phyloP scores from a whole-genome alignment of 306 rosid genomes.

The Lotus japonicus region DNA sequence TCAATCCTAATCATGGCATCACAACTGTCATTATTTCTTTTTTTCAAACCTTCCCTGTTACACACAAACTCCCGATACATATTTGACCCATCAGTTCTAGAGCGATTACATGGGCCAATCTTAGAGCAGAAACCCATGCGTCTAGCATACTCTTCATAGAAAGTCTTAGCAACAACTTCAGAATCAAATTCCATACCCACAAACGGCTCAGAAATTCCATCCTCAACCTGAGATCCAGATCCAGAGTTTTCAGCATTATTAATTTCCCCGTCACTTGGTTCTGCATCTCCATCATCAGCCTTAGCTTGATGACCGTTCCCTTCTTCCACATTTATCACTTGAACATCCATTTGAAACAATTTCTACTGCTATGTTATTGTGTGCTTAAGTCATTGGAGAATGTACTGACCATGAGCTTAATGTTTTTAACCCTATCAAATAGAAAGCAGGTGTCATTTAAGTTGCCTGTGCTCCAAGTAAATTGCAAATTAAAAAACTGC shows the following conservation, averaged over 20 bases:
- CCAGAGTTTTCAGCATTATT: slow-evolving; percentile 39
- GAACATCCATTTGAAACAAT: slow-evolving; percentile 60
- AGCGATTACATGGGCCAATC: slow-evolving; percentile 35
- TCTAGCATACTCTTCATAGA: slow-evolving; percentile 62
- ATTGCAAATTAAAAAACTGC: slow-evolving; percentile 10
- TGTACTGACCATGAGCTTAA: slow-evolving; percentile 9
- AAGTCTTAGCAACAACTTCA: slow-evolving; percentile 57
- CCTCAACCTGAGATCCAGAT: slow-evolving; percentile 40
- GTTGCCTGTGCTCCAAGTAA: slow-evolving; percentile 17
- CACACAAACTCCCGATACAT: slow-evolving; percentile 60
- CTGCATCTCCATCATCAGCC: slow-evolving; percentile 43
- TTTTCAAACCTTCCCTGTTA: slow-evolving; percentile 60
- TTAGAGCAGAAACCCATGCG: slow-evolving; percentile 58
- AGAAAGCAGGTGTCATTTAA: slow-evolving; percentile 12
- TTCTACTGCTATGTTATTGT: slow-evolving; percentile 11
- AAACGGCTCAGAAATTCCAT: slow-evolving; percentile 41
- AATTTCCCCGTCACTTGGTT: slow-evolving; percentile 40
- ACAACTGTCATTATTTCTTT: slow-evolving; percentile 52
- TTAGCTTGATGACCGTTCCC: slow-evolving; percentile 44
- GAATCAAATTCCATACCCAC: slow-evolving; percentile 81
- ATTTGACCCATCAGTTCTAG: slow-evolving; percentile 47
- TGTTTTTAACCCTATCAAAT: slow-evolving; percentile 28
- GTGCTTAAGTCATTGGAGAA: slow-evolving; percentile 17
- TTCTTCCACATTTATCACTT: slow-evolving; percentile 57
- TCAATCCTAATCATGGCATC: slow-evolving; percentile 74